Percentiles rank a stretch among this genome's conserved stretches.
These are phyloP conservation scores for Wickerhamiella dianesei DNA, from an alignment of 805 yeast genomes.

Conservation along the genomic window DNA sequence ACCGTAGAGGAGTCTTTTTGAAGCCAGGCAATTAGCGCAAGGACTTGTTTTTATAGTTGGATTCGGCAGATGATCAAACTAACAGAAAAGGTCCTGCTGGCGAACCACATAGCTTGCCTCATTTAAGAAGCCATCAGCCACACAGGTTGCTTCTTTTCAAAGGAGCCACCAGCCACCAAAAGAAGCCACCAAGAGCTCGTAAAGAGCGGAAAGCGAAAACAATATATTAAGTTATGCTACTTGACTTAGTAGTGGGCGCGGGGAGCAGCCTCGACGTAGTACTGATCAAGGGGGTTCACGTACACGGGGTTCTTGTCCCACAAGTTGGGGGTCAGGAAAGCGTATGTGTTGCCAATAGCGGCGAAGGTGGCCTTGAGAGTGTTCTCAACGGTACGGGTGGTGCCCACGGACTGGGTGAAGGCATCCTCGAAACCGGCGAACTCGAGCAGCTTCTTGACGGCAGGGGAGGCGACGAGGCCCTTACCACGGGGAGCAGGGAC, in stretches of 20 bases:
- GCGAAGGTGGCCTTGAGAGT: slow-evolving; percentile 98
- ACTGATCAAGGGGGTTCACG: slow-evolving; percentile 89
- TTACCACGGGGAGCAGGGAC: slow-evolving; percentile 99
- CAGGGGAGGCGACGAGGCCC: slow-evolving; percentile 99
- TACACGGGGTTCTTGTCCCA: slow-evolving; percentile 79
- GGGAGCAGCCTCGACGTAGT: slow-evolving; percentile 30
- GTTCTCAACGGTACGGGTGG: slow-evolving; percentile 99
- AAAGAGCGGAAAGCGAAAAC: no score
- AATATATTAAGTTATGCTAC: not conserved
- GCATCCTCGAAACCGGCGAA: slow-evolving; percentile 99
- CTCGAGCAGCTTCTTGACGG: slow-evolving; percentile 96
- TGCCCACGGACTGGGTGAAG: slow-evolving; percentile 96
- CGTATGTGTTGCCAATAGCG: slow-evolving; percentile 99
- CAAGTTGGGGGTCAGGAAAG: slow-evolving; percentile 99
- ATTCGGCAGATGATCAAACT: no score
- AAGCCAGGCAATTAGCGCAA: no score
- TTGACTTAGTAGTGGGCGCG: not conserved
- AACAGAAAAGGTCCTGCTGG: no score
- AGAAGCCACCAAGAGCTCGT: no score
- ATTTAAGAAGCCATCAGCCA: no score
- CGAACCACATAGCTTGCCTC: no score
- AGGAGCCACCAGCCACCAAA: no score
- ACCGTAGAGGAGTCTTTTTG: no score
- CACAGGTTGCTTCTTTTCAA: no score
- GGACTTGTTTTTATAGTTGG: no score